Conservation (phyloP, 352 stramenopile genomes). For the Thalassiosira hispida region DNA sequence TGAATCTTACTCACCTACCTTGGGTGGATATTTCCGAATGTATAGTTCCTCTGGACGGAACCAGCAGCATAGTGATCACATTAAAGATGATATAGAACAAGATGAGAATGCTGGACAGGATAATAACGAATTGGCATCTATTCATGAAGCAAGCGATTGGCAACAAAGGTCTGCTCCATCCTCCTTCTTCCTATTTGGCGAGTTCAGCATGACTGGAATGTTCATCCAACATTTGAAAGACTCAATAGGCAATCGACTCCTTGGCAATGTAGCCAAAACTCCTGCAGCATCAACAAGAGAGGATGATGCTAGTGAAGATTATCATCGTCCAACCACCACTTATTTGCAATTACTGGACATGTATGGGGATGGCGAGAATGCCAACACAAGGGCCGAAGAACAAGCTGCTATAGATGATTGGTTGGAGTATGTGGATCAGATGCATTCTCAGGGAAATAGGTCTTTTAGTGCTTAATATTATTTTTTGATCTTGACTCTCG, state of each 20-base stretch:
- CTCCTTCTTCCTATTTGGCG: constrained; percentile 55
- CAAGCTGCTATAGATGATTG: constrained; percentile 40
- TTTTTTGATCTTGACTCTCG: background rate
- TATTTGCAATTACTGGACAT: constrained; percentile 56
- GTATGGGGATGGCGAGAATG: constrained; percentile 33
- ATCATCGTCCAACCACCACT: constrained; percentile 14
- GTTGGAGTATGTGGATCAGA: constrained; percentile 49
- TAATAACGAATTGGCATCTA: constrained; percentile 13
- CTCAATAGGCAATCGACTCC: constrained; percentile 13
- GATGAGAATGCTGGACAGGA: background rate
- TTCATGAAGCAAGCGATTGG: constrained; percentile 39
- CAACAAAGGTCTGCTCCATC: constrained; percentile 33
- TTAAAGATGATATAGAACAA: background rate
- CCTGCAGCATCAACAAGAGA: background rate
- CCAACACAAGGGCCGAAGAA: constrained; percentile 7
- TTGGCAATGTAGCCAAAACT: constrained; percentile 13
- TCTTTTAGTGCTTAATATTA: constrained; percentile 1
- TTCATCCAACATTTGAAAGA: constrained; percentile 24
- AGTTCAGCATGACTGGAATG: constrained; percentile 2
- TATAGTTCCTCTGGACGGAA: constrained; percentile 24
- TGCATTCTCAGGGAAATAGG: constrained; percentile 3
- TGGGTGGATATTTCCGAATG: constrained; percentile 48
- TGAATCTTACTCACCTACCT: constrained; percentile 41
- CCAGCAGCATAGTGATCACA: background rate
- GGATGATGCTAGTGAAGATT: background rate